Evolutionary conservation across 129 eudicot species (phyloP).

Genomic region (Saussurea involucrata): DNA sequence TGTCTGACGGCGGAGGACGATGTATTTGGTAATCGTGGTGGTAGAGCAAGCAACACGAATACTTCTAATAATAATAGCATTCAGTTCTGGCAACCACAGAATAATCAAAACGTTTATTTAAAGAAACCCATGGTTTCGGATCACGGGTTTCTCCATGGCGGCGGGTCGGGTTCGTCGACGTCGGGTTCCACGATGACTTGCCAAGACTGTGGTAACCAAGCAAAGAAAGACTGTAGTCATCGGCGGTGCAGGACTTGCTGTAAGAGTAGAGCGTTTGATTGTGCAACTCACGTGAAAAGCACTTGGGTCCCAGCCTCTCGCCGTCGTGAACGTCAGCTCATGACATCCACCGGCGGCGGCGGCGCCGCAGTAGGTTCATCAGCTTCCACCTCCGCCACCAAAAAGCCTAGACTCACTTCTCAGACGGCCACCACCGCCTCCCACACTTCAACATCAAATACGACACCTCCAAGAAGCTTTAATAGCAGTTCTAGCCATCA

Average conservation of each 20-base stretch:
- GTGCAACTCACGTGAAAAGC: slow-evolving; percentile 91
- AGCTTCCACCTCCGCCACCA: slow-evolving; percentile 65
- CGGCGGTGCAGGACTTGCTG: slow-evolving; percentile 89
- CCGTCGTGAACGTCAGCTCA: slow-evolving; percentile 74
- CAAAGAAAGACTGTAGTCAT: slow-evolving; percentile 81
- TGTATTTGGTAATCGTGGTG: neutral
- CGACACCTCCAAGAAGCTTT: slow-evolving; percentile 79
- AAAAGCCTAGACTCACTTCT: slow-evolving; percentile 73
- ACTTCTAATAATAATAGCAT: neutral
- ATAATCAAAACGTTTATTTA: slow-evolving; percentile 17
- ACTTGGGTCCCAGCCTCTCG: slow-evolving; percentile 96
- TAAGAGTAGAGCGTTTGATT: slow-evolving; percentile 78
- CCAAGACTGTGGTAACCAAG: slow-evolving; percentile 93
- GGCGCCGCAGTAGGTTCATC: slow-evolving; percentile 54
- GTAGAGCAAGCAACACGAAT: neutral
- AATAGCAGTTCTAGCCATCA: slow-evolving; percentile 78
- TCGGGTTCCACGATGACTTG: slow-evolving; percentile 50
- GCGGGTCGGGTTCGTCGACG: slow-evolving; percentile 19
- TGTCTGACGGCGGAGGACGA: slow-evolving; percentile 22
- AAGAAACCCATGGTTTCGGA: slow-evolving; percentile 39
- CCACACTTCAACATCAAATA: slow-evolving; percentile 83
- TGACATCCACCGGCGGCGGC: slow-evolving; percentile 26
- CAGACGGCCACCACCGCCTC: slow-evolving; percentile 64
- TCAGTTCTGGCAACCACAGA: slow-evolving; percentile 58
- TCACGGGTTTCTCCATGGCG: slow-evolving; percentile 26